A percentile compares a stretch with the other conserved stretches of the same genome.
phyloP scores from a whole-genome alignment of 306 rosid species.

The Amphicarpaea edgeworthii region DNA sequence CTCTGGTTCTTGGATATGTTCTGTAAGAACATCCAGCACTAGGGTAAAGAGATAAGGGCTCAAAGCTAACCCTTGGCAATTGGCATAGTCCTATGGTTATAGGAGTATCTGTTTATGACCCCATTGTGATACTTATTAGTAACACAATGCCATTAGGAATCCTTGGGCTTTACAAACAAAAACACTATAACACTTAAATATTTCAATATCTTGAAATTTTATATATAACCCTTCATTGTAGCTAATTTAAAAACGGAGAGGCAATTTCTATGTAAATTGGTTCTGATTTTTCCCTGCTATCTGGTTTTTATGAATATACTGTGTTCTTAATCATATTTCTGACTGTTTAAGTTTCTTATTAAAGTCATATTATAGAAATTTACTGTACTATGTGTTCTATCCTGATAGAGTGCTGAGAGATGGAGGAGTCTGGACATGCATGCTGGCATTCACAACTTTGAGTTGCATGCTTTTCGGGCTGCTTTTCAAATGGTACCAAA shows the following conservation, averaged over 20 bases:
- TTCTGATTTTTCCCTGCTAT: slow-evolving; percentile 10
- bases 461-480: slow-evolving; percentile 90
- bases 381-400: slow-evolving; percentile 22
- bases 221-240: background rate
- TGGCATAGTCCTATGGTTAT: background rate
- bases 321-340: slow-evolving; percentile 8
- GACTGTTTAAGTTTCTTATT: slow-evolving; percentile 5
- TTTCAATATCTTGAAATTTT: background rate
- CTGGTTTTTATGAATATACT: slow-evolving; percentile 5
- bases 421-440: slow-evolving; percentile 78
- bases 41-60: background rate
- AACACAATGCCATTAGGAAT: slow-evolving; percentile 1
- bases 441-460: slow-evolving; percentile 82
- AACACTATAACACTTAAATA: background rate
- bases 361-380: slow-evolving; percentile 30
- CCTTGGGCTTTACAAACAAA: slow-evolving; percentile 11
- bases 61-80: background rate
- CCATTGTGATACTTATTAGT: background rate
- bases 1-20: background rate
- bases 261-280: slow-evolving; percentile 5
- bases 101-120: background rate
- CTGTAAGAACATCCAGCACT: background rate
- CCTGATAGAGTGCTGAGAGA: slow-evolving; percentile 91
- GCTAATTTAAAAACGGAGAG: too few species aligned
- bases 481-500: slow-evolving; percentile 88